A percentile compares a stretch with the other conserved stretches of the same genome.
phyloP scores from a whole-genome alignment of 2,329 filamentous ascomycete genomes.

The Fusarium armeniacum region DNA sequence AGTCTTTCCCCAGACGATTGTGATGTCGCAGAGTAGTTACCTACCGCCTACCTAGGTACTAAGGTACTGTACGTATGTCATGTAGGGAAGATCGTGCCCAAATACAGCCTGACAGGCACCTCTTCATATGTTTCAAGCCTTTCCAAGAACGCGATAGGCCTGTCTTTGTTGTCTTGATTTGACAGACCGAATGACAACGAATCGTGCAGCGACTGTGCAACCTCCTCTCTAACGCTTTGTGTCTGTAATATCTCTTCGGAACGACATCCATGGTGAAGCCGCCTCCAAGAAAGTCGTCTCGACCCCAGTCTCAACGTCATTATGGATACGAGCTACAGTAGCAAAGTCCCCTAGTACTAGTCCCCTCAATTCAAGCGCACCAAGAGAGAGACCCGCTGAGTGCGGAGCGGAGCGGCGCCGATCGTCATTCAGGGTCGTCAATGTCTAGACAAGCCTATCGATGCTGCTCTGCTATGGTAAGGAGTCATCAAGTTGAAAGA shows the following conservation, averaged over 20 bases:
- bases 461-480: slow-evolving; percentile 5
- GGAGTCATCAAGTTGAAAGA: slow-evolving; percentile 14
- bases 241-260: not conserved
- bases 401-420: slow-evolving; percentile 42
- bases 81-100: slow-evolving; percentile 42
- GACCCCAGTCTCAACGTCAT: slow-evolving; percentile 45
- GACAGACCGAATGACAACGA: slow-evolving; percentile 18
- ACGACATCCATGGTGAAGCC: slow-evolving; percentile 15
- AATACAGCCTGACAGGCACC: slow-evolving; percentile 35
- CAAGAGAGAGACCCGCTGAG: slow-evolving; percentile 41
- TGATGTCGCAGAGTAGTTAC: slow-evolving; percentile 22
- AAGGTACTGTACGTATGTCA: slow-evolving; percentile 32
- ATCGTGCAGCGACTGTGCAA: slow-evolving; percentile 7
- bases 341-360: slow-evolving; percentile 8
- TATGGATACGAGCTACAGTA: slow-evolving; percentile 34
- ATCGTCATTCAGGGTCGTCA: slow-evolving; percentile 45
- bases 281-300: slow-evolving; percentile 17
- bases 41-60: too few relatives aligned
- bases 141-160: slow-evolving; percentile 12
- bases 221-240: not conserved
- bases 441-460: slow-evolving; percentile 27
- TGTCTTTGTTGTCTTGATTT: slow-evolving; percentile 21
- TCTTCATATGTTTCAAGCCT: slow-evolving; percentile 28
- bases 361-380: slow-evolving; percentile 34
- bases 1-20: slow-evolving; percentile 35